Conservation (phyloP, 164 flowering plant species). For the Akebia trifoliata region DNA sequence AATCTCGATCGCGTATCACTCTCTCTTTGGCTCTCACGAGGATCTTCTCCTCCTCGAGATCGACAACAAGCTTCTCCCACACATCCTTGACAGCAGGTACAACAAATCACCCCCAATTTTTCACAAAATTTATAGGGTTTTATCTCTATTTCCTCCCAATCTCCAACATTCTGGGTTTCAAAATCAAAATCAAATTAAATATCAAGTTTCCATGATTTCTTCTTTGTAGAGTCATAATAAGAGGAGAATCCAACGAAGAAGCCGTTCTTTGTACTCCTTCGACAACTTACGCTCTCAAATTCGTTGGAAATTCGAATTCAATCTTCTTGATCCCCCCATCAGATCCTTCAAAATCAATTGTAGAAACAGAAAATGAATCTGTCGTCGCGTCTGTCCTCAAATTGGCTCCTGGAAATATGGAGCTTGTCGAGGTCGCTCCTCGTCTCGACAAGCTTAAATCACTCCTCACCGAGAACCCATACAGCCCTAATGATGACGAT, state of each 20-base stretch:
- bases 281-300: conserved; percentile 75
- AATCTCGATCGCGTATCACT: conserved; percentile 58
- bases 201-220: background rate
- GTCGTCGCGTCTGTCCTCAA: conserved; percentile 50
- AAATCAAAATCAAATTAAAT: background rate
- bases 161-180: background rate
- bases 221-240: conserved; percentile 44
- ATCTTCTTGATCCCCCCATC: conserved; percentile 70
- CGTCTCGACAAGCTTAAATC: conserved; percentile 61
- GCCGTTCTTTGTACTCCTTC: conserved; percentile 85
- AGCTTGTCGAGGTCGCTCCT: conserved; percentile 79
- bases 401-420: conserved; percentile 70
- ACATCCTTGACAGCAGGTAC: conserved; percentile 63
- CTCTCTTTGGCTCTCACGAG: conserved; percentile 64
- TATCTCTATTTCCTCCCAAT: background rate
- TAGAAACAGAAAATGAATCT: background rate
- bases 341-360: conserved; percentile 9
- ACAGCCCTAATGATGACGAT: conserved; percentile 31
- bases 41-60: conserved; percentile 81
- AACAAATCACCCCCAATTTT: background rate
- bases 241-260: conserved; percentile 80
- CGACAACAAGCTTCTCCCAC: conserved; percentile 70
- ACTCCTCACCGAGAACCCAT: conserved; percentile 54
- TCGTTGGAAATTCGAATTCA: conserved; percentile 83
- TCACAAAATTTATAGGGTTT: conserved; percentile 10